A percentile compares a stretch with the other conserved stretches of the same genome.
Evolutionary conservation across 306 rosid genomes (phyloP).

Genomic region (Boehmeria nivea): DNA sequence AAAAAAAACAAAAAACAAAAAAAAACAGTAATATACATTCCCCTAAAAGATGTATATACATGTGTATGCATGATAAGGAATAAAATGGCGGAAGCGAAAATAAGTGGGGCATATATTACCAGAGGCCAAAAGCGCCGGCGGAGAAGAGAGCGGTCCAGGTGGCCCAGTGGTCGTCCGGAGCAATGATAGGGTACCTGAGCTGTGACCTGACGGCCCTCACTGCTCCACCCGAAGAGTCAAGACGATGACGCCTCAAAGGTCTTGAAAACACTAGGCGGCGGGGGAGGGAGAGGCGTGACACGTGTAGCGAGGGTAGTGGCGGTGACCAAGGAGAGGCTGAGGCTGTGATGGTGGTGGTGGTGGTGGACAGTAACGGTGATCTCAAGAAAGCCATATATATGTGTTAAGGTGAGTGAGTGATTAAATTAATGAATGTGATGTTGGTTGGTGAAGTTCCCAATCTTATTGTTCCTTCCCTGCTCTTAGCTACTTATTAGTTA

Average conservation of each 20-base stretch:
- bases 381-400: constrained; percentile 19
- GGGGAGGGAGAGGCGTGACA: constrained; percentile 5
- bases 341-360: neutral
- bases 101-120: constrained; percentile 26
- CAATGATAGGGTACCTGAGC: constrained; percentile 28
- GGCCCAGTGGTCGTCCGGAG: constrained; percentile 45
- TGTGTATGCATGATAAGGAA: neutral
- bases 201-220: constrained; percentile 24
- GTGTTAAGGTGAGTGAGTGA: too few species aligned
- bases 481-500: neutral
- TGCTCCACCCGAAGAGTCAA: neutral
- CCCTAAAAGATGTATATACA: neutral
- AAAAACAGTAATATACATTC: too few species aligned
- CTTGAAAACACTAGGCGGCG: too few species aligned
- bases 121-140: constrained; percentile 39
- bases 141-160: constrained; percentile 37
- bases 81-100: too few species aligned
- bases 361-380: neutral
- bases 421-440: too few species aligned
- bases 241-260: neutral
- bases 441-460: too few species aligned
- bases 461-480: neutral
- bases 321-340: constrained; percentile 9
- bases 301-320: constrained; percentile 6
- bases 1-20: too few species aligned